Conservation (phyloP, 306 rosid genomes). For the Castanea mollissima region DNA sequence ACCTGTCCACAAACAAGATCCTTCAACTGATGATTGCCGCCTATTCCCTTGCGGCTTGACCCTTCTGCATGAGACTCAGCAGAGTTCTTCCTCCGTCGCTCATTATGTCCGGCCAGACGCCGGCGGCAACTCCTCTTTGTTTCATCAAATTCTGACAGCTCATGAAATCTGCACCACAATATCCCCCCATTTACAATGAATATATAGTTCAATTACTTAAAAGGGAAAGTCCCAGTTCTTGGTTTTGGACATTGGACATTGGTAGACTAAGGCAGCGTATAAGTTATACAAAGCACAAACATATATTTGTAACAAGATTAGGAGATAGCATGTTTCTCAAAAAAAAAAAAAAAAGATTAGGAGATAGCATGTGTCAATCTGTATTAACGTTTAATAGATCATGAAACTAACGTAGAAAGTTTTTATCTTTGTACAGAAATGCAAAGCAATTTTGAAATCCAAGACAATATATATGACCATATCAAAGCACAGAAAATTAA, state of each 20-base stretch:
- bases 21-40: conserved; percentile 30
- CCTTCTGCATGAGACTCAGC: conserved; percentile 53
- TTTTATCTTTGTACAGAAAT: neutral
- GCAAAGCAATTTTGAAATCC: neutral
- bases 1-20: conserved; percentile 38
- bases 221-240: neutral
- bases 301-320: neutral
- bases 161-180: conserved; percentile 55
- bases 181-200: neutral
- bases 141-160: conserved; percentile 63
- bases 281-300: too few relatives aligned
- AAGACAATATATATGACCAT: neutral
- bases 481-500: neutral
- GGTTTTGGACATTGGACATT: neutral
- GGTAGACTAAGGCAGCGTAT: neutral
- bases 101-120: conserved; percentile 73
- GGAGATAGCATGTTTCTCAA: neutral
- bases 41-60: conserved; percentile 41
- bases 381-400: neutral
- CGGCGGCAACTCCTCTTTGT: conserved; percentile 65
- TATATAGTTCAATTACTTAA: neutral
- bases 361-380: neutral
- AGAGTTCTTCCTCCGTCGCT: conserved; percentile 58
- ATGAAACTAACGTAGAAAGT: neutral
- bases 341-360: too few relatives aligned